phyloP scores from a whole-genome alignment of 345 rosid genomes.

The Chamaenerion angustifolium region DNA sequence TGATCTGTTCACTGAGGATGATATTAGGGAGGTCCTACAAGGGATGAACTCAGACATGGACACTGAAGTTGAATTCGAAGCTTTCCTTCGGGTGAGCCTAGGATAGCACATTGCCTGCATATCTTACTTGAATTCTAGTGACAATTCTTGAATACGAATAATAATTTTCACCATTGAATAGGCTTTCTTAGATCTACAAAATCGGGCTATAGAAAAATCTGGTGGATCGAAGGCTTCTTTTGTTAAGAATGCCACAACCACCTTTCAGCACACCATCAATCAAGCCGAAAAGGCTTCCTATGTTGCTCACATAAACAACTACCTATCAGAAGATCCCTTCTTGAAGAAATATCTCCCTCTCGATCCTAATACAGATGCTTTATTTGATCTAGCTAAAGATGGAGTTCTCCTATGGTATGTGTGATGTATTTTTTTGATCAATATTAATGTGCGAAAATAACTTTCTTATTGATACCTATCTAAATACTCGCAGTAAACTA shows the following conservation, averaged over 20 bases:
- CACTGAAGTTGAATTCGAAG: constrained; percentile 74
- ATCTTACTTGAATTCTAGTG: neutral
- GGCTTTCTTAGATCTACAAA: constrained; percentile 68
- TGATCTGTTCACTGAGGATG: constrained; percentile 46
- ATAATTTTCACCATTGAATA: constrained; percentile 10
- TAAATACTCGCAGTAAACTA: constrained; percentile 62
- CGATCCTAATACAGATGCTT: constrained; percentile 59
- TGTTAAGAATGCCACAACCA: constrained; percentile 76
- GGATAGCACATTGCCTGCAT: constrained; percentile 1
- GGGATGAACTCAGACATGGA: constrained; percentile 29
- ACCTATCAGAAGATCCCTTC: constrained; percentile 77
- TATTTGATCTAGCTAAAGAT: constrained; percentile 77
- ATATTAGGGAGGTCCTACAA: constrained; percentile 46
- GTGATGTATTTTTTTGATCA: neutral
- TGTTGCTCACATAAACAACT: constrained; percentile 72
- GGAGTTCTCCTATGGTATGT: constrained; percentile 93
- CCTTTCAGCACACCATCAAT: constrained; percentile 76
- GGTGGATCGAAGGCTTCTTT: constrained; percentile 64
- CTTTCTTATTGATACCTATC: constrained; percentile 8
- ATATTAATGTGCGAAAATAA: constrained; percentile 2
- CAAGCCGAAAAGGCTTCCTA: constrained; percentile 86
- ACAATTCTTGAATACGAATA: neutral
- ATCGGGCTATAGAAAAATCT: constrained; percentile 39
- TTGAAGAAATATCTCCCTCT: constrained; percentile 69
- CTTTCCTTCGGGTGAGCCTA: constrained; percentile 63